Conservation (phyloP, 2,329 filamentous ascomycete species). For the Macrophomina tecta region DNA sequence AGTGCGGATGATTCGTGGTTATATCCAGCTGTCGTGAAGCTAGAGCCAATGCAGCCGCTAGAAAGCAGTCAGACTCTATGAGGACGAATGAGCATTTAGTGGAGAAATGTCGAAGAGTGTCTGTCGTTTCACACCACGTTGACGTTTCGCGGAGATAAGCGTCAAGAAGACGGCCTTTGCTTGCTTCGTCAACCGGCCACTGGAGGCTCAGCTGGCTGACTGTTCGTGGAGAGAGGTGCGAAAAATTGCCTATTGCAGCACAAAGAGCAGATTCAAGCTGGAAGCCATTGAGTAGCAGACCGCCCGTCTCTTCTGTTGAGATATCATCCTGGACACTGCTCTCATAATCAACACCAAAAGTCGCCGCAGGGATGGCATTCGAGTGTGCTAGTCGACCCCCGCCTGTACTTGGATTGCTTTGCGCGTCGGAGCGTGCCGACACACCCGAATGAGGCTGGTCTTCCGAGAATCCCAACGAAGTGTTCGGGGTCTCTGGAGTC, state of each 20-base stretch:
- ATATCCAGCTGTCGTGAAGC: constrained; percentile 4
- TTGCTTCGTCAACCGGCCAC: neutral
- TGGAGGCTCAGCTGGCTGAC: neutral
- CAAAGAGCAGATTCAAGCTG: neutral
- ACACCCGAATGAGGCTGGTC: neutral
- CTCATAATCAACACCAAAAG: neutral
- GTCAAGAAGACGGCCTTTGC: neutral
- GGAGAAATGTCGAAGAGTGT: neutral
- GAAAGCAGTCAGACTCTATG: neutral
- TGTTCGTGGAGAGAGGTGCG: neutral
- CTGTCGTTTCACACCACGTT: constrained; percentile 14
- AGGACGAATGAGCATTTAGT: neutral
- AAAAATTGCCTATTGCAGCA: neutral
- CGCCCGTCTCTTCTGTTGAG: neutral
- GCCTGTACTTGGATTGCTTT: neutral
- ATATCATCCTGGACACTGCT: too few species aligned
- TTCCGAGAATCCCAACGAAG: neutral
- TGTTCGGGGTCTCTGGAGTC: neutral
- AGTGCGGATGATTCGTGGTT: neutral
- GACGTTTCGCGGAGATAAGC: neutral
- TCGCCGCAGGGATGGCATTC: neutral
- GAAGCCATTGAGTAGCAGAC: neutral
- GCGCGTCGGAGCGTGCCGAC: neutral
- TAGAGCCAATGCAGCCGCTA: neutral
- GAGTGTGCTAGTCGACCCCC: neutral